A percentile compares a stretch with the other conserved stretches of the same genome.
These are phyloP conservation scores for Cordyceps militaris DNA, from an alignment of 2,329 filamentous ascomycete genomes.

Conservation along the genomic window DNA sequence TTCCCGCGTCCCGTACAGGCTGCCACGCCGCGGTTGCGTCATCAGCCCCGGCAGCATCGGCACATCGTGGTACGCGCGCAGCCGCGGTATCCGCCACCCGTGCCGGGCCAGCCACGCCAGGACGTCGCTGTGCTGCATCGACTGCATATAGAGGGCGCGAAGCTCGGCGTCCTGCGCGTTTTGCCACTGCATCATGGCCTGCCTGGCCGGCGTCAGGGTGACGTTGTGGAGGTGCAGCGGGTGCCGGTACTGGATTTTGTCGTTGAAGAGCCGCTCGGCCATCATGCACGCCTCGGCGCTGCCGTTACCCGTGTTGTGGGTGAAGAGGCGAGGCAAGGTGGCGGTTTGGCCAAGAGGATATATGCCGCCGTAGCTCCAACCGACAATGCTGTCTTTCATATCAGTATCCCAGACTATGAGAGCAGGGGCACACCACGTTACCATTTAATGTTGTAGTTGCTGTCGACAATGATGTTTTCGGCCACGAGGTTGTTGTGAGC, in stretches of 20 bases:
- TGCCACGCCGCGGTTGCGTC: too few relatives aligned
- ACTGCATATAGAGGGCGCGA: constrained; percentile 3
- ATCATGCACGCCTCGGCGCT: not conserved
- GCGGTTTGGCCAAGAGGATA: not conserved
- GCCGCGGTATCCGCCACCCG: not conserved
- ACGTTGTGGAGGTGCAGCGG: not conserved
- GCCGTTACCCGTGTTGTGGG: not conserved
- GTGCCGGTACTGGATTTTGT: not conserved
- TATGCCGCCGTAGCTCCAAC: not conserved
- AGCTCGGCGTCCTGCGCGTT: not conserved
- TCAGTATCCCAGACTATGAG: not conserved
- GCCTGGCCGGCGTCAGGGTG: not conserved
- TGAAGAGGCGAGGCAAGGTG: not conserved
- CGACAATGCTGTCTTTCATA: not conserved
- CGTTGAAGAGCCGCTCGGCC: not conserved
- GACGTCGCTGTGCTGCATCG: not conserved
- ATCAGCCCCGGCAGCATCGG: too few relatives aligned
- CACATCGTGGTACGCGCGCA: too few relatives aligned
- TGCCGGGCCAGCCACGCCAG: not conserved
- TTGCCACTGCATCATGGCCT: not conserved
- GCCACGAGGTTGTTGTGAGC: not conserved
- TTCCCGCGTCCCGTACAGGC: too few relatives aligned
- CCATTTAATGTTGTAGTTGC: not conserved
- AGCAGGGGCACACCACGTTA: not conserved
- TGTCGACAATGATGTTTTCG: not conserved